Evolutionary conservation across 1,284 basidiomycete species (phyloP), one percentile per base, ranked within the genome.

Genomic region (Rhodotorula mucilaginosa): DNA sequence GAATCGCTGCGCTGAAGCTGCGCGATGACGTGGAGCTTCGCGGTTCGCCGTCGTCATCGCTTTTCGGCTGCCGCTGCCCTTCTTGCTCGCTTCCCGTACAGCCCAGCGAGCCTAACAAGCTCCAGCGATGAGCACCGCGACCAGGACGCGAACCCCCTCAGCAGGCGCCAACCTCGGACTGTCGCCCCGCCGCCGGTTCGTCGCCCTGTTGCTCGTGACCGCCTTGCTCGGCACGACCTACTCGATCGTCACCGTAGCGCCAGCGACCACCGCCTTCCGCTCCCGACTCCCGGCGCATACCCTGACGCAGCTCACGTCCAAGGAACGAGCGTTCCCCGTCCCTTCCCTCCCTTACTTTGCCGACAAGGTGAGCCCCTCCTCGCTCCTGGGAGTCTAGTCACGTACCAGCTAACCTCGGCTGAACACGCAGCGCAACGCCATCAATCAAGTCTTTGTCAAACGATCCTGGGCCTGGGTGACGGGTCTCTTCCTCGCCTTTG

Each of bases 381-480:
- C 34, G 34, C n/a, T 39, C 15, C 31, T 26, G n/a, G 34, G 34
- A 34, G 34, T 34, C 15, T 39, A n/a, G 10, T 60, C 12, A 5
- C 6, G 10, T 18, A 3, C 31, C 2, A 4, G 21, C 23, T n/a
- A 10, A n/a, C 21, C 5, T n/a, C 15, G 8, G 21, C 26, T 26
- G 18, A 7, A 3, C 16, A 15, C 26, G 16, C 67, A 96, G 81
- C 82, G 85, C 70, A 97, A 97, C 80, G 70, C 87, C 6, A 84
- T 97, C 79, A 98, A 98, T 79, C 85, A 87, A 69, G 83, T 88
- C 77, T 95, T 97, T 82, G 92, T 96, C 79, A 98, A 98, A 83
- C 85, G 87, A 64, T 88, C 90, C 13, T 97, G 96, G 95, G 90
- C 84, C 0, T 97, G 95, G 94, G 95, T 92, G 0, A 85, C 90